A percentile compares a stretch with the other conserved stretches of the same genome.
Conservation (phyloP, 495 filamentous ascomycete species). For the Hypoxylon rickii region DNA sequence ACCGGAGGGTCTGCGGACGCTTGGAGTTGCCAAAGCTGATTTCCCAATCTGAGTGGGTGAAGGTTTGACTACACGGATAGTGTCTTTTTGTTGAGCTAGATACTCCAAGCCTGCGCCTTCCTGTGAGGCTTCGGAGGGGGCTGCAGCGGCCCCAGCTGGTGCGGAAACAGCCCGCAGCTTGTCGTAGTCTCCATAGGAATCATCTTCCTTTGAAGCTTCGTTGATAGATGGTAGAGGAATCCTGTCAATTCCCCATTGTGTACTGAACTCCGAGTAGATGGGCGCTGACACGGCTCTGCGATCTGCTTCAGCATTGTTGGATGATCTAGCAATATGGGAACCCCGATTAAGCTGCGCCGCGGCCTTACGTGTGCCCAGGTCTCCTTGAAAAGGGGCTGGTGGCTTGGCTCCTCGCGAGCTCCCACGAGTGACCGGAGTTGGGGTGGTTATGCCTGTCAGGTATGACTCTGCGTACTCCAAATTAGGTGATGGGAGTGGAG, state of each 20-base stretch:
- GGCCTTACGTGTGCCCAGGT: slow-evolving; percentile 41
- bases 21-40: slow-evolving; percentile 50
- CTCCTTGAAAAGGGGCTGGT: slow-evolving; percentile 59
- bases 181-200: slow-evolving; percentile 27
- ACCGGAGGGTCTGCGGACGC: slow-evolving; percentile 53
- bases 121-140: slow-evolving; percentile 16
- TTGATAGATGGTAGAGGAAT: slow-evolving; percentile 57
- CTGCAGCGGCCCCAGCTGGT: slow-evolving; percentile 29
- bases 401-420: slow-evolving; percentile 47
- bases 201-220: slow-evolving; percentile 47
- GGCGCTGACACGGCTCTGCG: slow-evolving; percentile 62
- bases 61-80: slow-evolving; percentile 56
- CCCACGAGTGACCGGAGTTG: slow-evolving; percentile 16
- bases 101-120: slow-evolving; percentile 43
- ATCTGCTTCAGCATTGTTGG: slow-evolving; percentile 30
- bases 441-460: background rate
- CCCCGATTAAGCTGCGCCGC: slow-evolving; percentile 8
- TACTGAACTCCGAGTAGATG: slow-evolving; percentile 43
- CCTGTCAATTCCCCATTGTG: slow-evolving; percentile 42
- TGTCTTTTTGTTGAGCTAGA: slow-evolving; percentile 45
- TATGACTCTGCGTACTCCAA: background rate
- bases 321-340: background rate
- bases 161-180: slow-evolving; percentile 39
- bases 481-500: slow-evolving; percentile 3
- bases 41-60: slow-evolving; percentile 31